Base-by-base conservation (phyloP, 2,329 filamentous ascomycete species). In the Calonectria hawksworthii region DNA sequence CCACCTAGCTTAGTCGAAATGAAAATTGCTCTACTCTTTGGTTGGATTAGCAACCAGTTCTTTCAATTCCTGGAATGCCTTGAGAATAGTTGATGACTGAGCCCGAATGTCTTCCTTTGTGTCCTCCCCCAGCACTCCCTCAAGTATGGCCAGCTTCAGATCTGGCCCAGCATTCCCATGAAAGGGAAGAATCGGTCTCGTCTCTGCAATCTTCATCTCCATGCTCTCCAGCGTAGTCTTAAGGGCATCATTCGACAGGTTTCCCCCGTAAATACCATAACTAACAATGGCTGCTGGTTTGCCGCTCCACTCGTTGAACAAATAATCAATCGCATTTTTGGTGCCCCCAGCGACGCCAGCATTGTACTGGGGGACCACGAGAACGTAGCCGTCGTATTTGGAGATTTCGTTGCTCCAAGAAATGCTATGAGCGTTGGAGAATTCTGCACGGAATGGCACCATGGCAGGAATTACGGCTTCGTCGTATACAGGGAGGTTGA, bases 301-400 rank as follows among this genome's bases (percentile, higher is more conserved):
- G 2, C 75, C 77, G 2, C 54, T 47, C 75, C 90, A 92, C 79
- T 92, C 91, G 77, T 86, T n/a, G n/a, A n/a, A 88, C 0, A 93
- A 85, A 78, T 91, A 93, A 80, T 93, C 92, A 70, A 93, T 87
- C 8, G 91, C 91, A 79, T 92, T 93, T 85, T 93, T 93, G 64
- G 90, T 83, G 9, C 84, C 86, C 0, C 88, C 90, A 0, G 91
- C 85, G 8, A 91, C 83, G 30, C 89, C 87, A 80, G 84, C 89
- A 84, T 93, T 92, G 80, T 92, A 93, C 81, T 90, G 87, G 1
- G 88, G 86, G n/a, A 87, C 85, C 54, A 90, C 86, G 63, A 90
- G 83, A 41, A 91, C 80, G 80, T 89, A 90, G 21, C 80, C 88
- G 64, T 88, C 86, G 81, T 88, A 85, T 32, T 82, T 81, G n/a